A percentile compares a stretch with the other conserved stretches of the same genome.
Evolutionary conservation across 2,329 filamentous ascomycete genomes (phyloP).

Genomic region (Arthrobotrys sinensis): DNA sequence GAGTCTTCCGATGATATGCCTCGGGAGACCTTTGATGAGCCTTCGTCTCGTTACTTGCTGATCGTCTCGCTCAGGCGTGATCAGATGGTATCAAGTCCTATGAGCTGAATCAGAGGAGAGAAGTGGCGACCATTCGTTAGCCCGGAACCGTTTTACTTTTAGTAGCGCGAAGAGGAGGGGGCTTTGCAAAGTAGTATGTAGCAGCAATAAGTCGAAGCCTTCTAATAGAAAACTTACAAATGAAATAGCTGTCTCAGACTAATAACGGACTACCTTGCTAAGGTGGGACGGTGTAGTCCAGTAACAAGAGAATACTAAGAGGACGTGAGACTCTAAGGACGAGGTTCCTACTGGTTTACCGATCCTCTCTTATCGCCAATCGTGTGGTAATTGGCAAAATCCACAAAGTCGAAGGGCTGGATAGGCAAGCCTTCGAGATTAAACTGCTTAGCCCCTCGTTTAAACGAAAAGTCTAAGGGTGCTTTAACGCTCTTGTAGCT

Average conservation of each 20-base stretch:
- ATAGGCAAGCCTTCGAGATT: conserved; percentile 59
- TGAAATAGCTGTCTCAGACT: conserved; percentile 61
- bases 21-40: conserved; percentile 61
- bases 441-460: conserved; percentile 60
- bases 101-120: conserved; percentile 60
- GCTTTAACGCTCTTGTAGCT: conserved; percentile 51
- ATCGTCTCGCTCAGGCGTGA: conserved; percentile 53
- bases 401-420: conserved; percentile 53
- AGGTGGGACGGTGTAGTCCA: conserved; percentile 60
- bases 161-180: conserved; percentile 59
- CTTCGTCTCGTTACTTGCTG: conserved; percentile 60
- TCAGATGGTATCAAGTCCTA: conserved; percentile 61
- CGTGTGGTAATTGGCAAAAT: conserved; percentile 59
- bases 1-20: conserved; percentile 57
- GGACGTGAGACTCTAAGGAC: conserved; percentile 52
- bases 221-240: conserved; percentile 61
- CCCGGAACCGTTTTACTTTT: conserved; percentile 57
- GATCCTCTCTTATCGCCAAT: conserved; percentile 60
- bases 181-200: conserved; percentile 52
- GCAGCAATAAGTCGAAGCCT: conserved; percentile 49
- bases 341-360: conserved; percentile 57
- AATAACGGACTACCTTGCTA: conserved; percentile 59
- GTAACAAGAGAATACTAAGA: conserved; percentile 46
- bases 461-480: conserved; percentile 55
- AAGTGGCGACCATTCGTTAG: conserved; percentile 59